phyloP scores from a whole-genome alignment of 2,329 filamentous ascomycete species.

The Pyricularia pennisetigena region DNA sequence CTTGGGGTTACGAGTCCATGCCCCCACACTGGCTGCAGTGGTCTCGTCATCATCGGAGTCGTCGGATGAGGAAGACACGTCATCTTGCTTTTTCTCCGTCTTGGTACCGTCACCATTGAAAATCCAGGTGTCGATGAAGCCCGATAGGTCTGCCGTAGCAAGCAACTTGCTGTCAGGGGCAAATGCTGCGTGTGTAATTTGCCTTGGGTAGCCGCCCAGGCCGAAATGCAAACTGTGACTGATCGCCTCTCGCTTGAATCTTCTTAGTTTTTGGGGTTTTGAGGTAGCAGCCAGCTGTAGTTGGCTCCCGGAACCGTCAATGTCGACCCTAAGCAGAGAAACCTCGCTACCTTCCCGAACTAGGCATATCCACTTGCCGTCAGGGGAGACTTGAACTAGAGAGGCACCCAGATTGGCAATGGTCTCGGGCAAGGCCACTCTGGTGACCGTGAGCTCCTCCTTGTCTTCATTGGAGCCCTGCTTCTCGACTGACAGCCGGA shows the following conservation, averaged over 20 bases:
- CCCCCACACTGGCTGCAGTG: conserved; percentile 34
- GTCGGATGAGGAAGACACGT: conserved; percentile 19
- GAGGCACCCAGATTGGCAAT: conserved; percentile 56
- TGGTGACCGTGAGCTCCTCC: conserved; percentile 59
- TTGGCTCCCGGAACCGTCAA: not conserved
- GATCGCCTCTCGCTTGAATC: conserved; percentile 32
- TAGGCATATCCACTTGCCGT: conserved; percentile 59
- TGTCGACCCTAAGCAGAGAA: not conserved
- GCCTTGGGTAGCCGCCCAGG: conserved; percentile 66
- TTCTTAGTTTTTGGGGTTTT: conserved; percentile 39
- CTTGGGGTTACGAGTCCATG: conserved; percentile 68
- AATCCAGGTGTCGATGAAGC: conserved; percentile 81
- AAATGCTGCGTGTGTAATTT: conserved; percentile 65
- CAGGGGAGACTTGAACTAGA: conserved; percentile 57
- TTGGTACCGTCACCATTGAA: conserved; percentile 18
- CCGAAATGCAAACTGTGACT: conserved; percentile 52
- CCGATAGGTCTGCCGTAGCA: conserved; percentile 70
- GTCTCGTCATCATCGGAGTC: conserved; percentile 20
- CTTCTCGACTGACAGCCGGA: conserved; percentile 50
- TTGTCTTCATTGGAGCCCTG: conserved; percentile 29
- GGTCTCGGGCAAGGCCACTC: conserved; percentile 52
- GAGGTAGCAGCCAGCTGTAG: conserved; percentile 16
- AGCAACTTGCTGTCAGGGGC: conserved; percentile 72
- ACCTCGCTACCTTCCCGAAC: conserved; percentile 53
- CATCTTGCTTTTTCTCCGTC: conserved; percentile 23